phyloP scores from a whole-genome alignment of 306 rosid species.

The Cotoneaster glaucophyllus region DNA sequence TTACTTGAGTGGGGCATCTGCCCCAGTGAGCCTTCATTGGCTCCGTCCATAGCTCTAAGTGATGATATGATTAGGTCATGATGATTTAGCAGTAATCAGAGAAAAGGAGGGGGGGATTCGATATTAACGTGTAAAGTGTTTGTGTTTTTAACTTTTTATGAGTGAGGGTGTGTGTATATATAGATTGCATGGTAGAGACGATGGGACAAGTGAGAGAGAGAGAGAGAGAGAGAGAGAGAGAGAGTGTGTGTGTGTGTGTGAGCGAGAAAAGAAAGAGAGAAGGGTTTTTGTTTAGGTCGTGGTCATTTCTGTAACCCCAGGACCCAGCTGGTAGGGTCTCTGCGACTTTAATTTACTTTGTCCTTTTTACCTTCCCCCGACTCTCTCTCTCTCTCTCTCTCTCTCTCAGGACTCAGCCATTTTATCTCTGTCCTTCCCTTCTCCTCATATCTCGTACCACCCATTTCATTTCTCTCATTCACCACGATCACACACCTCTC shows the following conservation, averaged over 20 bases:
- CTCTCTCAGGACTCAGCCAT: background rate
- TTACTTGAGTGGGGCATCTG: too few relatives aligned
- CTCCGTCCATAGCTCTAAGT: too few relatives aligned
- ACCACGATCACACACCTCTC: background rate
- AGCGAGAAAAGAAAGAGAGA: background rate
- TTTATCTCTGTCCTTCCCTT: conserved; percentile 28
- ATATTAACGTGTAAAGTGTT: conserved; percentile 2
- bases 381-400: background rate
- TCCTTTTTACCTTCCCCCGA: conserved; percentile 20
- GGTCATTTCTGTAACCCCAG: conserved; percentile 34
- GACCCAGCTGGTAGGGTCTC: conserved; percentile 33
- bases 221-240: background rate
- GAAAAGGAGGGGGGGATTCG: background rate
- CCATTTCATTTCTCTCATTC: conserved; percentile 10
- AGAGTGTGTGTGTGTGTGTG: background rate
- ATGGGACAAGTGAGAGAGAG: conserved; percentile 8
- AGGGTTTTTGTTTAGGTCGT: conserved; percentile 14
- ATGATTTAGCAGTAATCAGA: conserved; percentile 9
- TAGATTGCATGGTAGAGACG: conserved; percentile 26
- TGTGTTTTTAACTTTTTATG: background rate
- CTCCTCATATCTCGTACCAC: conserved; percentile 21
- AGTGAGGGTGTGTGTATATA: background rate
- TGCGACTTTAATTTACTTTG: conserved; percentile 25
- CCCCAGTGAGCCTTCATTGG: too few relatives aligned
- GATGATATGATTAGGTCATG: conserved; percentile 35